Evolutionary conservation across 257 asterid species (phyloP).

Genomic region (Solanum virginianum): DNA sequence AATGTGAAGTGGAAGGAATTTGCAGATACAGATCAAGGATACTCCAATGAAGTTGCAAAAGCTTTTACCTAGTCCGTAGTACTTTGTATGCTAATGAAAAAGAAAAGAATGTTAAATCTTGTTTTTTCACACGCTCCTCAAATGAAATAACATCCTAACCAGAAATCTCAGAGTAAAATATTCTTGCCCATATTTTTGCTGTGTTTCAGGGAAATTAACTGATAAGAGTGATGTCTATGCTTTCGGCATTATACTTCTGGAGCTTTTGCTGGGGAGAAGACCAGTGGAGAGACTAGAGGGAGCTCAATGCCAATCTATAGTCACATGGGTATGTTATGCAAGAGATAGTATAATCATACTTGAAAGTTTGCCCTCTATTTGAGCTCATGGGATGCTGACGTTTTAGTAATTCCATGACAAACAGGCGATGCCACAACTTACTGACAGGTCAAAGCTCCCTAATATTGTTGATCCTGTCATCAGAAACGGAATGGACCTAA

Average conservation of each 20-base stretch:
- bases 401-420: not conserved
- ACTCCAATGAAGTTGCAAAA: not conserved
- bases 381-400: not conserved
- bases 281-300: slow-evolving; percentile 69
- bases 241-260: slow-evolving; percentile 83
- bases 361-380: not conserved
- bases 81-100: not conserved
- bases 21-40: not conserved
- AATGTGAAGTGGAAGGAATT: not conserved
- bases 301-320: slow-evolving; percentile 72
- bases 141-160: not conserved
- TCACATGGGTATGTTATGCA: slow-evolving; percentile 54
- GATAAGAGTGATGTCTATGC: slow-evolving; percentile 96
- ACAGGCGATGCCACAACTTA: slow-evolving; percentile 98
- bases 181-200: not conserved
- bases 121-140: not conserved
- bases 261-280: slow-evolving; percentile 77
- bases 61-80: not conserved
- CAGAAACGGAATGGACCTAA: slow-evolving; percentile 68
- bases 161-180: not conserved
- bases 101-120: not conserved
- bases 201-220: slow-evolving; percentile 64
- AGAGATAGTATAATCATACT: not conserved
- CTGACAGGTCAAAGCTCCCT: slow-evolving; percentile 85
- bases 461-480: slow-evolving; percentile 68